These are phyloP conservation scores for Alisma plantagoaquatica DNA, from an alignment of 106 monocot genomes.

Conservation along the genomic window DNA sequence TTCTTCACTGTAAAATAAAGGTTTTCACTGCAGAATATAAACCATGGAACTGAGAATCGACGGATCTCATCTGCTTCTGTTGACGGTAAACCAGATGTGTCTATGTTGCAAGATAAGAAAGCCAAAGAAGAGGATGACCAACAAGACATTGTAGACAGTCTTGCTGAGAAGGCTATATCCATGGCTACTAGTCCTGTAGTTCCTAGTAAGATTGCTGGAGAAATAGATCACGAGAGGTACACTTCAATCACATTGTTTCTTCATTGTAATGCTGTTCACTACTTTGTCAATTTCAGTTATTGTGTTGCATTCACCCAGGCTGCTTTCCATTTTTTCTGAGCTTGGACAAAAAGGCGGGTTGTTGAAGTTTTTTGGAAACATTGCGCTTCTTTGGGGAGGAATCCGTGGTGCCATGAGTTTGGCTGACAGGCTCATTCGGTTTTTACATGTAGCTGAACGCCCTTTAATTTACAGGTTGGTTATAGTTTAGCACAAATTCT, in stretches of 20 bases:
- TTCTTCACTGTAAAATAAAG: too few relatives aligned
- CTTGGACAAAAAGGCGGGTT: constrained; percentile 88
- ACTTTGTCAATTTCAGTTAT: too few relatives aligned
- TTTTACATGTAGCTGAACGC: constrained; percentile 68
- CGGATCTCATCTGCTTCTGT: too few relatives aligned
- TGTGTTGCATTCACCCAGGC: constrained; percentile 22
- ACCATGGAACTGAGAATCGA: too few relatives aligned
- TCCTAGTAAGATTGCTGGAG: constrained; percentile 68
- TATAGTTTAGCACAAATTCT: too few relatives aligned
- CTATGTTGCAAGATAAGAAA: not conserved
- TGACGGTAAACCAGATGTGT: too few relatives aligned
- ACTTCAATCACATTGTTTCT: not conserved
- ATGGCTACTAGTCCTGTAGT: constrained; percentile 73
- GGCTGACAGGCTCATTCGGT: constrained; percentile 74
- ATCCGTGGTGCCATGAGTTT: constrained; percentile 94
- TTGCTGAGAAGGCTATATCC: constrained; percentile 95
- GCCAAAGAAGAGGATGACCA: constrained; percentile 32
- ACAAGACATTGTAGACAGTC: constrained; percentile 42
- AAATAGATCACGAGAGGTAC: constrained; percentile 88
- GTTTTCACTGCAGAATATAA: too few relatives aligned
- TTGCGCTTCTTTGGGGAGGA: constrained; percentile 96
- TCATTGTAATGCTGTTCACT: not conserved
- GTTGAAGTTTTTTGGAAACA: constrained; percentile 69
- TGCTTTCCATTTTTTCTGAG: constrained; percentile 69
- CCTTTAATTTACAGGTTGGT: constrained; percentile 84